Evolutionary conservation across 371 early-diverging fungal species (phyloP), one percentile per base, ranked within the genome.

Genomic region (Rhizomucor pusillus): DNA sequence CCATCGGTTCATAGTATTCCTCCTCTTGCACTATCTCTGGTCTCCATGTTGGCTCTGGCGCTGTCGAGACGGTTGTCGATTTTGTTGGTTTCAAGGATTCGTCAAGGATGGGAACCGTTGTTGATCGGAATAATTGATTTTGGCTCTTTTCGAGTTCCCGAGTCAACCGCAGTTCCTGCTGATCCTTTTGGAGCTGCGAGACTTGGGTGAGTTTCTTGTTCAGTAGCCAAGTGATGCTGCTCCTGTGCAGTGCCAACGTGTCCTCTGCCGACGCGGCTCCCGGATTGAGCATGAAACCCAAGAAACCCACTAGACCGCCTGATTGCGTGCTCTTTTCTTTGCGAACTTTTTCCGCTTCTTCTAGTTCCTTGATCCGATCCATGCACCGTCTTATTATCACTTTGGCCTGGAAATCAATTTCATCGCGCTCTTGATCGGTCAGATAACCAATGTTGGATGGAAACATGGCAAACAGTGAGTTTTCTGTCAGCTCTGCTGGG

Each of bases 371-470:
- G 24, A 82, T 75, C 12, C 83, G 59, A 36, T 79, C 78, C 52
- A 79, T 69, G 39, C 79, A 80, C 22, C 75, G 71, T 41, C 72
- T 66, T 20, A 82, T 80, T 10, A 82, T 73, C 5, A 72, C 52
- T 43, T 80, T 82, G 20, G 83, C 75, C 56, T 82, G 83, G 40
- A 76, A 72, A 57, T 82, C 83, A 40, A 82, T 82, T 39, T 82
- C 80, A 47, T 82, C 83, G 20, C 83, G 69, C 53, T 82, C 75
- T 39, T 60, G 57, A 43, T 82, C 79, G 1, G 75, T 78, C 16
- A 82, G 52, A 19, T 56, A 56, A 12, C 60, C 50, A 20, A 69
- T 63, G 23, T 62, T 34, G 12, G 52, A 52, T n/a, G 73, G 65
- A 47, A 77, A 73, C 12, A 71, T 22, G 0, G 67, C 47, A 53